Evolutionary conservation across 805 yeast species (phyloP).

Genomic region (Ascoidea tarda): DNA sequence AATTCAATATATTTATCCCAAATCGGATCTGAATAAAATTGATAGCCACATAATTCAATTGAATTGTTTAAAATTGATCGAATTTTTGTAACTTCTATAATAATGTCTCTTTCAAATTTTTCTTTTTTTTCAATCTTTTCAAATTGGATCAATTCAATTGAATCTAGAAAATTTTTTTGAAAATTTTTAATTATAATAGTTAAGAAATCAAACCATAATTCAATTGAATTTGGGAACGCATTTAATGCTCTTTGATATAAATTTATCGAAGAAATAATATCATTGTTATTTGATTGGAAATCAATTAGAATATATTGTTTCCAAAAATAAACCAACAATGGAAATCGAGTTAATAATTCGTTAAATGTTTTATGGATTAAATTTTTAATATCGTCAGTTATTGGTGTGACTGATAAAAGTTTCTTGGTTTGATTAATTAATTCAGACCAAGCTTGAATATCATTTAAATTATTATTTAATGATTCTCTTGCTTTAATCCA

Average conservation of each 20-base stretch:
- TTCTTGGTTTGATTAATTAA: conserved; percentile 21
- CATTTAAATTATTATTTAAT: conserved; percentile 14
- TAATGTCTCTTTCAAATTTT: no score
- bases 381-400: conserved; percentile 15
- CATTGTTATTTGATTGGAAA: conserved; percentile 40
- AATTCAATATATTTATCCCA: conserved; percentile 74
- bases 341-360: conserved; percentile 36
- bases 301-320: conserved; percentile 40
- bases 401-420: conserved; percentile 21
- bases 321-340: conserved; percentile 51
- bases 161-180: conserved; percentile 16
- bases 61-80: conserved; percentile 35
- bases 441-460: conserved; percentile 25
- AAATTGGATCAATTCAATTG: not conserved
- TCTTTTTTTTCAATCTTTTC: no score
- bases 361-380: conserved; percentile 20
- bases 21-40: conserved; percentile 63
- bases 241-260: conserved; percentile 28
- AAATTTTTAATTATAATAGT: conserved; percentile 32
- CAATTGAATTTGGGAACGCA: conserved; percentile 43
- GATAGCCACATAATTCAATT: conserved; percentile 38
- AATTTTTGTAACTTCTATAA: conserved; percentile 15
- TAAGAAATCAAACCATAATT: conserved; percentile 55
- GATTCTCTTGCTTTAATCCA: no score
- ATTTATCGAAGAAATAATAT: conserved; percentile 28